Conservation (phyloP, 306 rosid species). For the Prunus mume region DNA sequence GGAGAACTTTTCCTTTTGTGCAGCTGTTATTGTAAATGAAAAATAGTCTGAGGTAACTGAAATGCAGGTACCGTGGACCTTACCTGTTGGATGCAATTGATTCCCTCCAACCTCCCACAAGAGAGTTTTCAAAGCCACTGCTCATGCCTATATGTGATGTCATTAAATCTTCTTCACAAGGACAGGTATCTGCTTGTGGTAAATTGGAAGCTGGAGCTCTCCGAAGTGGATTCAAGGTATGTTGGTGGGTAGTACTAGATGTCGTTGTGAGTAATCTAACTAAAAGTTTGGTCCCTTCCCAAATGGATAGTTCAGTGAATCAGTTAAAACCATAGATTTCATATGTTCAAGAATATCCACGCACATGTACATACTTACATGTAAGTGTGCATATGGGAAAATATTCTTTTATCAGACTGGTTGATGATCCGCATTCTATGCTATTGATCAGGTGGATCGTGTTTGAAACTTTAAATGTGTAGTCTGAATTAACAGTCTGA, state of each 20-base stretch:
- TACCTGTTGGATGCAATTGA: constrained; percentile 82
- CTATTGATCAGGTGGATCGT: not conserved
- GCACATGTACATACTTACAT: not conserved
- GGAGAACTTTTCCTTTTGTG: not conserved
- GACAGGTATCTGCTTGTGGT: constrained; percentile 88
- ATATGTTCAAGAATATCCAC: not conserved
- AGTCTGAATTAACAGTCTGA: not conserved
- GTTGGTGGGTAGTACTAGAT: constrained; percentile 12
- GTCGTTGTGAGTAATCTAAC: constrained; percentile 21
- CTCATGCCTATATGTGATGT: constrained; percentile 95
- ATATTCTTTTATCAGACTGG: not conserved
- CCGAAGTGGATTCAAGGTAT: constrained; percentile 83
- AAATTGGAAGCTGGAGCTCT: constrained; percentile 98
- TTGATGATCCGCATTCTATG: not conserved
- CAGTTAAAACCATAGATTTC: not conserved
- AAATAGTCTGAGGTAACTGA: constrained; percentile 27
- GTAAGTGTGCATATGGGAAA: not conserved
- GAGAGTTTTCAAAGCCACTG: constrained; percentile 85
- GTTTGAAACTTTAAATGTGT: not conserved
- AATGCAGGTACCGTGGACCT: constrained; percentile 83
- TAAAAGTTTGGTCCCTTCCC: constrained; percentile 16
- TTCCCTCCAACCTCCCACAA: constrained; percentile 73
- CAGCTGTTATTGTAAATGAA: not conserved
- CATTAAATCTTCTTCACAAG: constrained; percentile 57
- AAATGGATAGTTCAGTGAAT: constrained; percentile 6